Conservation (phyloP, 345 rosid genomes). For the Lepidium sativum region DNA sequence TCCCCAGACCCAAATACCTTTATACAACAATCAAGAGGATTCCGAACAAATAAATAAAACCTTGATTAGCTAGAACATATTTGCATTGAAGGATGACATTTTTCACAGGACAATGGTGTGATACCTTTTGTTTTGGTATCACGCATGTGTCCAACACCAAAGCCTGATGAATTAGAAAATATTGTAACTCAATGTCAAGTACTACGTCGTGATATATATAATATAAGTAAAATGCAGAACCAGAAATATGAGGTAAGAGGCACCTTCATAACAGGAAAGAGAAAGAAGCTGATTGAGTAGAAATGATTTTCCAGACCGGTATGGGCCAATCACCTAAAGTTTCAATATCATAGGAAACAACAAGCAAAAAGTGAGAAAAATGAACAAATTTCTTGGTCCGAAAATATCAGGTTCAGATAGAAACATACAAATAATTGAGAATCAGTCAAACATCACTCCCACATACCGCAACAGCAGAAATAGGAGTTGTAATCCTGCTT, state of each 20-base stretch:
- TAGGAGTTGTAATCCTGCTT: constrained; percentile 71
- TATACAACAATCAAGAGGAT: neutral
- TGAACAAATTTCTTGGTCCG: neutral
- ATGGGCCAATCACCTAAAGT: constrained; percentile 94
- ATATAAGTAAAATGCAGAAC: neutral
- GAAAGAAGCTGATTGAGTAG: constrained; percentile 98
- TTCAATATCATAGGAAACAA: constrained; percentile 15
- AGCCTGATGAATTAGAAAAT: constrained; percentile 40
- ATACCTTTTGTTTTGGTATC: constrained; percentile 98
- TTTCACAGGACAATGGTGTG: neutral
- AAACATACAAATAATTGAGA: constrained; percentile 21
- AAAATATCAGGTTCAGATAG: neutral
- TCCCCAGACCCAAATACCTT: constrained; percentile 99
- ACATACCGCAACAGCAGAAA: constrained; percentile 93
- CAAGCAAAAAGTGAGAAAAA: constrained; percentile 15
- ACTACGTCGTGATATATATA: constrained; percentile 1
- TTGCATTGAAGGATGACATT: neutral
- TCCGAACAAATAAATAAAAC: neutral
- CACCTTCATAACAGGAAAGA: constrained; percentile 96
- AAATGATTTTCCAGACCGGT: constrained; percentile 98
- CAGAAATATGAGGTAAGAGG: constrained; percentile 13
- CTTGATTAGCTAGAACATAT: neutral
- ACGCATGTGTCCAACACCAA: constrained; percentile 99
- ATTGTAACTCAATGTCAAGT: neutral
- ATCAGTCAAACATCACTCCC: constrained; percentile 21